phyloP scores from a whole-genome alignment of 2,329 filamentous ascomycete genomes.

The Epichloe sibirici region DNA sequence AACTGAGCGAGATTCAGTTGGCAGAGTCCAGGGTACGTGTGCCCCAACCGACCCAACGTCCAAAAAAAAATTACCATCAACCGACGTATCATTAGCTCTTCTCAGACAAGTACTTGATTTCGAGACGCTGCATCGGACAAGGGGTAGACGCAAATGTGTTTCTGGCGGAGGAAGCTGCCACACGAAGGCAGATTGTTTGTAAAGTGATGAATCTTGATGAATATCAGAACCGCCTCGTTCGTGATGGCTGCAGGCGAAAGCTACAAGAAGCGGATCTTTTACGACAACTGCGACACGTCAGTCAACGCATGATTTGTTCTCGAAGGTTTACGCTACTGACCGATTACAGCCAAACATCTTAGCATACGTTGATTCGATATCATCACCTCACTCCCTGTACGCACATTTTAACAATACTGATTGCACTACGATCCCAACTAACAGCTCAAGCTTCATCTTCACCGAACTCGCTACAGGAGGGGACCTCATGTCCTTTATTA shows the following conservation, averaged over 20 bases:
- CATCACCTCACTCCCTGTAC: conserved; percentile 34
- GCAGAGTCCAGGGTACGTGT: conserved; percentile 20
- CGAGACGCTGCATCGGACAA: conserved; percentile 23
- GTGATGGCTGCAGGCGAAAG: conserved; percentile 23
- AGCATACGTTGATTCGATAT: conserved; percentile 37
- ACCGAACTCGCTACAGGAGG: conserved; percentile 44
- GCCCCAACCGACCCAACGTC: not conserved
- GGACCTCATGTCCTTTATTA: conserved; percentile 38
- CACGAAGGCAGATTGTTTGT: conserved; percentile 52
- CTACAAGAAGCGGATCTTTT: conserved; percentile 41
- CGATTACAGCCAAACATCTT: conserved; percentile 39
- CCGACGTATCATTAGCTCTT: conserved; percentile 14
- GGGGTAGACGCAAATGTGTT: conserved; percentile 26
- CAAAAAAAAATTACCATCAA: not conserved
- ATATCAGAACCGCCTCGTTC: conserved; percentile 14
- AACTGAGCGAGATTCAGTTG: conserved; percentile 18
- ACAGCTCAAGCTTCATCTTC: conserved; percentile 35
- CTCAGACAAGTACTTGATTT: conserved; percentile 20
- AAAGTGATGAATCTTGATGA: conserved; percentile 46
- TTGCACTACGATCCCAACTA: not conserved
- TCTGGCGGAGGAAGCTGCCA: conserved; percentile 32
- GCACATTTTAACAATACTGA: conserved; percentile 7
- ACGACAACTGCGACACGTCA: conserved; percentile 40
- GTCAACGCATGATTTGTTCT: conserved; percentile 9
- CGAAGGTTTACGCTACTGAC: conserved; percentile 8